Conservation (phyloP, 2,329 filamentous ascomycete genomes). For the Phoma sp. region DNA sequence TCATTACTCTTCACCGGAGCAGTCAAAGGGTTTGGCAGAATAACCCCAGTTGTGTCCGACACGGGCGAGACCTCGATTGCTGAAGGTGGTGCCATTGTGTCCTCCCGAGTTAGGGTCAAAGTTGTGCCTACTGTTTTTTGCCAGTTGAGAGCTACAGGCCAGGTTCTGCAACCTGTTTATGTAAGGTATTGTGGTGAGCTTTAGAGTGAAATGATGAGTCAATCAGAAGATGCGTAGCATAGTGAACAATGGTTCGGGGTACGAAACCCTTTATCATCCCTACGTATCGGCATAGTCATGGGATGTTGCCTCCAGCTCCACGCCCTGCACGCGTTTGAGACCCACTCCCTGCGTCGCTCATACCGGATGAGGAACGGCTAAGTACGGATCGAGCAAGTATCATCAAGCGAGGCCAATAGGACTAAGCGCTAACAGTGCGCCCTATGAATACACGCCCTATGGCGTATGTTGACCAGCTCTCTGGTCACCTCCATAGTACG, state of each 20-base stretch:
- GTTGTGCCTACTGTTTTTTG: not conserved
- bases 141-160: not conserved
- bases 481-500: not conserved
- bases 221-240: not conserved
- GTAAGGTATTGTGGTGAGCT: not conserved
- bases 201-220: not conserved
- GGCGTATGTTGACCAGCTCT: slow-evolving; percentile 16
- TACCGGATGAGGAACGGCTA: slow-evolving; percentile 39
- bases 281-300: slow-evolving; percentile 11
- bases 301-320: slow-evolving; percentile 7
- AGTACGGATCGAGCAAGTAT: slow-evolving; percentile 37
- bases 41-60: slow-evolving; percentile 56
- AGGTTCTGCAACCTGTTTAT: not conserved
- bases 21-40: slow-evolving; percentile 60
- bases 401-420: slow-evolving; percentile 25
- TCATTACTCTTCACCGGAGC: slow-evolving; percentile 60
- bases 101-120: not conserved
- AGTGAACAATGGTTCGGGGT: not conserved
- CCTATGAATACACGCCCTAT: slow-evolving; percentile 26
- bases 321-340: slow-evolving; percentile 31
- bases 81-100: slow-evolving; percentile 41
- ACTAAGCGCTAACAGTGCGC: slow-evolving; percentile 14
- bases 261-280: slow-evolving; percentile 15
- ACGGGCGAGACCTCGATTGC: slow-evolving; percentile 52
- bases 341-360: slow-evolving; percentile 25